phyloP scores from a whole-genome alignment of 495 filamentous ascomycete genomes.

The Xylaria curta region DNA sequence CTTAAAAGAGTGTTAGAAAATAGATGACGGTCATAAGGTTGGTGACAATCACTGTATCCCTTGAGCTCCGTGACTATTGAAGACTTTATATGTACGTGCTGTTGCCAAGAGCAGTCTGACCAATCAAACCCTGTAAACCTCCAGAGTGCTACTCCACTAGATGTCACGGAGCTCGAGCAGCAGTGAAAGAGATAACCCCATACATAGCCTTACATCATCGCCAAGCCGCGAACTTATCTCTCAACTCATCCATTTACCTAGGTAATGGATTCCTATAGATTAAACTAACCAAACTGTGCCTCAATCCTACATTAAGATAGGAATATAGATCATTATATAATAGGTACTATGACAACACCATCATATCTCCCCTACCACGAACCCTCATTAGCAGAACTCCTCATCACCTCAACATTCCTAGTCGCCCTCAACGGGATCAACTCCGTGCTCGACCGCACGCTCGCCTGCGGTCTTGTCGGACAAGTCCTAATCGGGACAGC shows the following conservation, averaged over 20 bases:
- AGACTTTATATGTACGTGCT: too few relatives aligned
- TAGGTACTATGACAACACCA: constrained; percentile 8
- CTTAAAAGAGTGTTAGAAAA: too few relatives aligned
- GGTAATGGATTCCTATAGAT: not conserved
- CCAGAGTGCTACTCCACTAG: too few relatives aligned
- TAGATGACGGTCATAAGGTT: too few relatives aligned
- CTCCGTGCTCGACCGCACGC: constrained; percentile 61
- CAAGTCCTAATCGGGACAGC: constrained; percentile 75
- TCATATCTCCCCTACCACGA: constrained; percentile 64
- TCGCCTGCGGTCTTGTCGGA: constrained; percentile 77
- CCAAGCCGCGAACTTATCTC: not conserved
- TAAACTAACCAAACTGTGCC: not conserved
- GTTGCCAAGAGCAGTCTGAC: too few relatives aligned
- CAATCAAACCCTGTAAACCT: too few relatives aligned
- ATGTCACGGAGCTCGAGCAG: too few relatives aligned
- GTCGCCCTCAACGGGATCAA: constrained; percentile 68
- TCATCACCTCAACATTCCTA: constrained; percentile 69
- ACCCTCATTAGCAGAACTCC: constrained; percentile 61
- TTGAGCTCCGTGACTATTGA: too few relatives aligned
- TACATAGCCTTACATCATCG: constrained; percentile 10
- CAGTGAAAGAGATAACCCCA: too few relatives aligned
- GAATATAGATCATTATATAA: not conserved
- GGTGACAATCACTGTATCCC: too few relatives aligned
- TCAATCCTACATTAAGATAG: not conserved
- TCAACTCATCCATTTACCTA: not conserved